Evolutionary conservation across 352 stramenopile species (phyloP), one percentile per base, ranked within the genome.

Genomic region (Globisporangium splendens): DNA sequence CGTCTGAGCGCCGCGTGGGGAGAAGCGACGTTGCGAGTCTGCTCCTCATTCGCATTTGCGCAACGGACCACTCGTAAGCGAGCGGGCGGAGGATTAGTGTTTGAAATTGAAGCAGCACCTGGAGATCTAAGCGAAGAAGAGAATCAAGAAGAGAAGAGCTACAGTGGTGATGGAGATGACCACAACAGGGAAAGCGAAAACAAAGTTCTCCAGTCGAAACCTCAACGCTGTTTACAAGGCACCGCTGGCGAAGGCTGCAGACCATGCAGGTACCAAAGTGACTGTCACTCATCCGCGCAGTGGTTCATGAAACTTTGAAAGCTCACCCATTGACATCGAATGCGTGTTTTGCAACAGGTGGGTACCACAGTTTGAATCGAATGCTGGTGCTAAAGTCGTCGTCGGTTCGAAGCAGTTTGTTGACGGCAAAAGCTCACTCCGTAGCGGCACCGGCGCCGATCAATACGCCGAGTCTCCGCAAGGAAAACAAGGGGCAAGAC

Each of bases 161-260:
- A 15, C 14, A 49, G 21, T 8, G 38, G 1, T 12, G n/a, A n/a
- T 41, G 43, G 38, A 59, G 66, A 85, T 87, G 77, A 85, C 67
- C 56, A 63, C 58, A 46, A 75, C 64, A 42, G 56, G 53, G 57
- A 86, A 86, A 50, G 59, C 69, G 46, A 89, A 78, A 66, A 56
- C 68, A 55, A 85, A 84, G 69, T 89, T 88, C 65, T 88, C 81
- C 50, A 91, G 75, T 66, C 75, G 75, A 61, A 89, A 91, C 65
- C 65, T 91, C 62, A 89, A 63, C 59, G 70, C 76, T 15, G 65
- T 89, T 55, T 91, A 82, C 65, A 88, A 83, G 62, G 73, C 77
- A 41, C 75, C 79, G 60, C 59, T 77, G 48, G 64, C 64, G 21
- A 80, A 73, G 52, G 46, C 68, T 10, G 39, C 52, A 7, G 69